Base-by-base conservation (phyloP, 2,329 filamentous ascomycete genomes). In the Ophiognomonia clavigignenti-juglandacearum region DNA sequence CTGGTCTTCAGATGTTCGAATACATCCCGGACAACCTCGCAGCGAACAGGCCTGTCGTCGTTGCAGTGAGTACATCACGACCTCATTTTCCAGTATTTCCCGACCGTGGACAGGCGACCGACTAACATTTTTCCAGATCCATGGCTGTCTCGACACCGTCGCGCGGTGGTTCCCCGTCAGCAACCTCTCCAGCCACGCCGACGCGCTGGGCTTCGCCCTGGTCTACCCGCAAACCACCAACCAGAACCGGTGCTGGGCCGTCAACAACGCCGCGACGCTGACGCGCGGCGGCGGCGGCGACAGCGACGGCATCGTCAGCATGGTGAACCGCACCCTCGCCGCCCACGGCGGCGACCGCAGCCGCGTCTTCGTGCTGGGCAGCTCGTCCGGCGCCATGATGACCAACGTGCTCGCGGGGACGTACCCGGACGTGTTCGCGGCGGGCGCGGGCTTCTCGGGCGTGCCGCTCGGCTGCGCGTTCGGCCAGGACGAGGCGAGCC, bases 401-500 rank as follows among this genome's bases (percentile, higher is more conserved):
- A 77, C 72, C 49, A 68, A 71, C 52, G 66, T 80, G 32, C 64
- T 80, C 53, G 68, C 72, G 3, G 75, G 73, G 4, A 70, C 74
- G 2, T 80, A 80, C 55, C 77, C 77, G 0, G 71, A 78, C 14
- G 55, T 80, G 20, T 78, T 79, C 61, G 66, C 65, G 13, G 77
- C 74, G 10, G 75, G 68, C 2, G 69, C 69, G 6, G 68, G 66
- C 18, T 80, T 77, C 54, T 63, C 72, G 2, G 77, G 77, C 24
- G 75, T 78, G 1, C 71, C 77, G 0, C 74, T 72, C 22, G 75
- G 75, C n/a, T 80, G 77, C 61, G 79, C 80, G 58, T 61, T 57
- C 42, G 68, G 69, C 1, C 54, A 56, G 19, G 61, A 62, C 31
- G 60, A 60, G 6, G 59, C 65, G 6, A 65, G 63, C 38, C 81